Conservation (phyloP, 306 rosid species). For the Rosa persica region DNA sequence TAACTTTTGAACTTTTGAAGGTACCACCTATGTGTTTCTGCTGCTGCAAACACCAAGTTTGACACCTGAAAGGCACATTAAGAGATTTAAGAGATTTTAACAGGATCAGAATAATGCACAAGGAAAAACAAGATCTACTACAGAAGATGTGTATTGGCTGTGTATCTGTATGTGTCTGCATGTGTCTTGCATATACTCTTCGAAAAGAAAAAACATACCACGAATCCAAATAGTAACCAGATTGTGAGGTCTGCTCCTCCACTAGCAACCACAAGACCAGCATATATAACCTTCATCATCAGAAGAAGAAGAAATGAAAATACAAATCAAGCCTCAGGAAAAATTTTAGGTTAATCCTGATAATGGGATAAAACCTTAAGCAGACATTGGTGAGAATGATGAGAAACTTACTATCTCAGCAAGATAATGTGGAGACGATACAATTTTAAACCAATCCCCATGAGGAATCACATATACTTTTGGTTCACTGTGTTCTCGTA, state of each 20-base stretch:
- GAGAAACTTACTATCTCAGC: conserved; percentile 71
- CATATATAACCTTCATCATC: conserved; percentile 61
- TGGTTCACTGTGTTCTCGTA: conserved; percentile 48
- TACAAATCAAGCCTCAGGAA: background rate
- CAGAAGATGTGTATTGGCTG: background rate
- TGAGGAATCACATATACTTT: conserved; percentile 68
- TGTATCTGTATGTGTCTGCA: background rate
- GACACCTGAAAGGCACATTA: conserved; percentile 51
- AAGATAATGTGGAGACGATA: conserved; percentile 88
- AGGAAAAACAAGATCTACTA: background rate
- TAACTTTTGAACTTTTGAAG: conserved; percentile 67
- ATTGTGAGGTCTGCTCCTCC: conserved; percentile 75
- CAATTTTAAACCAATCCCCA: conserved; percentile 85
- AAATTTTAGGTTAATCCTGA: background rate
- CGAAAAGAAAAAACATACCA: conserved; percentile 40
- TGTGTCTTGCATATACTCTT: background rate
- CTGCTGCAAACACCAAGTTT: conserved; percentile 71
- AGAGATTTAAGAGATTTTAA: background rate
- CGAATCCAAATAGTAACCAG: conserved; percentile 78
- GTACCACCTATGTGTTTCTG: conserved; percentile 87
- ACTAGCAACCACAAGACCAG: conserved; percentile 74
- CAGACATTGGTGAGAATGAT: conserved; percentile 14
- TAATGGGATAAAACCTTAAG: background rate
- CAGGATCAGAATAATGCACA: conserved; percentile 4
- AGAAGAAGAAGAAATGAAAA: background rate